Conservation (phyloP, 192 early-diverging fungal species). For the Diversispora epigaea region DNA sequence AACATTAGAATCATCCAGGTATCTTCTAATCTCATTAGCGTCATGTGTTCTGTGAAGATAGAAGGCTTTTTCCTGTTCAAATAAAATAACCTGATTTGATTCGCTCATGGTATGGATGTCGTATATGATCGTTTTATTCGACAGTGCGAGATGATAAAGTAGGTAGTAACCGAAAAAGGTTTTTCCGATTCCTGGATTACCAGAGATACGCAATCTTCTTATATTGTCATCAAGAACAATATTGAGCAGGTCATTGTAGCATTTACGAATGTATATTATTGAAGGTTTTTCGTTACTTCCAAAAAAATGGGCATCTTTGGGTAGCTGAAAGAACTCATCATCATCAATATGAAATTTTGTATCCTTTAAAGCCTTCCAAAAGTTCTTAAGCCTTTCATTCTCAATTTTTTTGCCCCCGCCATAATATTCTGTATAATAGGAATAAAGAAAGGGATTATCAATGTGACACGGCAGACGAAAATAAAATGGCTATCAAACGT, state of each 20-base stretch:
- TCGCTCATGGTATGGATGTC: background rate
- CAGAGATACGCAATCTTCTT: background rate
- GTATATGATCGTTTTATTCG: background rate
- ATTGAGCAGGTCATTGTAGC: background rate
- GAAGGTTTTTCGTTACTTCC: no score
- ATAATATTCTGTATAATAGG: no score
- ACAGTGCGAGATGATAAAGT: background rate
- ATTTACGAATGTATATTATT: constrained; percentile 2
- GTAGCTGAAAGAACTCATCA: no score
- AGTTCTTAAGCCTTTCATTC: no score
- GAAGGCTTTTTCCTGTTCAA: background rate
- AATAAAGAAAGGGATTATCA: no score
- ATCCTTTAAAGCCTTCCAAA: no score
- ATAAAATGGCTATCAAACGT: no score
- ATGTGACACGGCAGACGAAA: no score
- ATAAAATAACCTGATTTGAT: no score
- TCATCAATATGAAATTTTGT: no score
- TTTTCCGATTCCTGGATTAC: constrained; percentile 10
- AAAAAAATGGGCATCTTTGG: no score
- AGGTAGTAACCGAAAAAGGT: constrained; percentile 1
- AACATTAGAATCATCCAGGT: background rate
- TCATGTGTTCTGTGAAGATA: background rate
- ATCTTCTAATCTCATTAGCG: background rate
- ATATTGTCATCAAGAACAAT: background rate
- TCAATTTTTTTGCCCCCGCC: no score